Base-by-base conservation (phyloP, 2,329 filamentous ascomycete genomes). In the Rachicladosporium sp. region DNA sequence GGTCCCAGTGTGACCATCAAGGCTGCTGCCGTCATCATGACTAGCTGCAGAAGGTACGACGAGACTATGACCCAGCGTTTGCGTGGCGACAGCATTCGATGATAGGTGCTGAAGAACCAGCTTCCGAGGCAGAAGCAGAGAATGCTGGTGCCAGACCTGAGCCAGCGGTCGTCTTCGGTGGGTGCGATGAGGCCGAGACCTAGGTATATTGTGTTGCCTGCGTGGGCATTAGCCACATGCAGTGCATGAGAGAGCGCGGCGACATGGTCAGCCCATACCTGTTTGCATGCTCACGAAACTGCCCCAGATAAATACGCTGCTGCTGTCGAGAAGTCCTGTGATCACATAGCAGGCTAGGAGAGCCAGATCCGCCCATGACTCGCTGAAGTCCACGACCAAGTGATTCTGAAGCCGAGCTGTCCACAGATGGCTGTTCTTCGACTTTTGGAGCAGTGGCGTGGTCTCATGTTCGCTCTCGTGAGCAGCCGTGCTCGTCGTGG, bases 241-340 rank as follows among this genome's bases (percentile, higher is more conserved):
- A n/a, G 23, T 27, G 23, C 23, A 27, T 27, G 23, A 7, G 23
- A 27, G 23, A 27, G 23, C 23, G 23, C 23, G 23, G 23, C 23
- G 23, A 27, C 23, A 27, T 27, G 31, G 13, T 11, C 31, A 32
- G n/a, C 4, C 60, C 65, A 46, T 52, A 74, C 81, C 82, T 23
- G 83, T 88, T 55, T 88, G 83, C 82, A 88, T 88, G 51, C 78
- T 83, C 33, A 86, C 82, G 52, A 89, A 89, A 3, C 78, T 79
- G 9, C 82, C 81, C 79, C 82, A 88, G 35, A 81, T 80, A 42
- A 78, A 80, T 33, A 83, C 80, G 2, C 81, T 77, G 2, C 80
- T 77, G 60, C 80, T 84, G 60, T 89, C 83, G 5, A 87, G 70
- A 8, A 89, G 66, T 4, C 83, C 83, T 0, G 83, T 88, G 54